These are phyloP conservation scores for Rhodomyrtus psidioides DNA, from an alignment of 441 rosid species.

Conservation along the genomic window DNA sequence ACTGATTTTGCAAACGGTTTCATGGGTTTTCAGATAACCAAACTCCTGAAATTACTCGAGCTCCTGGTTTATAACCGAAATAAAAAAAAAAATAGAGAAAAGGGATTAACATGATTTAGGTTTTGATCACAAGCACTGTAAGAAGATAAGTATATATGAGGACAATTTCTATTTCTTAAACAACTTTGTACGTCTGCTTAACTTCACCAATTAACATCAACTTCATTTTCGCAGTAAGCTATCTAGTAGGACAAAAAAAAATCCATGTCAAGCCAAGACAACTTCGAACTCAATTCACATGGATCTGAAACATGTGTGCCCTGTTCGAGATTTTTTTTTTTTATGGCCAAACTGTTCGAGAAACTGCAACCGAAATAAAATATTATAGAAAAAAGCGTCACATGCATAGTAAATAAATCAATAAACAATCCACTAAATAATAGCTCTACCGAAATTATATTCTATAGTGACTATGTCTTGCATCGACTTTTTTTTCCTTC, in stretches of 20 bases:
- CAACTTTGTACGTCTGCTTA: too few relatives aligned
- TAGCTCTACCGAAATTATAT: too few relatives aligned
- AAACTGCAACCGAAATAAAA: too few relatives aligned
- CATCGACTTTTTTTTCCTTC: too few relatives aligned
- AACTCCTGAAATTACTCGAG: fast-evolving
- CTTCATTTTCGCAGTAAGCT: not conserved
- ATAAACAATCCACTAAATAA: too few relatives aligned
- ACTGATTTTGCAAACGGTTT: not conserved
- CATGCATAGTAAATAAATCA: too few relatives aligned
- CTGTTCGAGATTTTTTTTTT: too few relatives aligned
- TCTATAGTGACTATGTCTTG: too few relatives aligned
- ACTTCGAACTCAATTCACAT: not conserved
- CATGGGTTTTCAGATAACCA: not conserved
- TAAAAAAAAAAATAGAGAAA: not conserved
- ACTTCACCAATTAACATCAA: not conserved
- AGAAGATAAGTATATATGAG: too few relatives aligned
- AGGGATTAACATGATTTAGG: not conserved
- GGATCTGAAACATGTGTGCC: not conserved
- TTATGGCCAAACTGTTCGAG: too few relatives aligned
- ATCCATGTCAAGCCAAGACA: not conserved
- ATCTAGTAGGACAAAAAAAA: not conserved
- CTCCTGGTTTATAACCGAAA: not conserved
- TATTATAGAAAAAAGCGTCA: too few relatives aligned
- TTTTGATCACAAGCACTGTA: not conserved
- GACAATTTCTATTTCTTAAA: too few relatives aligned